A percentile compares a stretch with the other conserved stretches of the same genome.
Evolutionary conservation across 2,329 filamentous ascomycete species (phyloP).

Genomic region (Botrytis tulipae): DNA sequence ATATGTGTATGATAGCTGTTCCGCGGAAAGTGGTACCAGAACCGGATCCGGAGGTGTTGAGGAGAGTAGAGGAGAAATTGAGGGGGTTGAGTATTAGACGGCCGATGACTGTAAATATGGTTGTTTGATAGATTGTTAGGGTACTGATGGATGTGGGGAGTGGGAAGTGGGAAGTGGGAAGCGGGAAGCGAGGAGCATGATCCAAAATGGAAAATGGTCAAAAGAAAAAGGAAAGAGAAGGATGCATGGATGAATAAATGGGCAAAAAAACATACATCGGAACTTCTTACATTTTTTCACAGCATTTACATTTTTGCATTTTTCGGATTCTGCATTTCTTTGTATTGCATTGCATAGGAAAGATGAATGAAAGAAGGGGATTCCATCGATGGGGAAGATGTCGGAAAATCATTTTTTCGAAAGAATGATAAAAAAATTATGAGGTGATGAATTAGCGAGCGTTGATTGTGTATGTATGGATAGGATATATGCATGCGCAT

Average conservation of each 20-base stretch:
- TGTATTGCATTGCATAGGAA: not conserved
- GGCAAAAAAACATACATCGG: not conserved
- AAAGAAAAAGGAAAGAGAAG: not conserved
- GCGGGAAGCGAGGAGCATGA: not conserved
- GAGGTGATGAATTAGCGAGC: not conserved
- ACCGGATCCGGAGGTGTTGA: slow-evolving; percentile 60
- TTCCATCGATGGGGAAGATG: not conserved
- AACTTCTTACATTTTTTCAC: not conserved
- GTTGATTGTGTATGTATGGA: not conserved
- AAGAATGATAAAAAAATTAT: not conserved
- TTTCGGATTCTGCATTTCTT: not conserved
- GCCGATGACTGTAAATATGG: not conserved
- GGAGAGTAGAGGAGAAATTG: slow-evolving; percentile 56
- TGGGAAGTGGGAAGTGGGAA: not conserved
- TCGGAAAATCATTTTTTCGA: not conserved
- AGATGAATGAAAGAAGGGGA: not conserved
- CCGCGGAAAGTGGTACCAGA: slow-evolving; percentile 55
- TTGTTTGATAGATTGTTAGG: not conserved
- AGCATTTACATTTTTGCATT: not conserved
- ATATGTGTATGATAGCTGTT: slow-evolving; percentile 51
- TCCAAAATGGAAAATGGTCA: not conserved
- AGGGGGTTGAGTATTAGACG: slow-evolving; percentile 34
- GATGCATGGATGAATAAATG: not conserved
- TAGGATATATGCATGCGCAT: not conserved
- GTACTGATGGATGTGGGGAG: not conserved